A percentile compares a stretch with the other conserved stretches of the same genome.
These are phyloP conservation scores for Calycina herbarum DNA, from an alignment of 2,329 filamentous ascomycete genomes.

Conservation along the genomic window DNA sequence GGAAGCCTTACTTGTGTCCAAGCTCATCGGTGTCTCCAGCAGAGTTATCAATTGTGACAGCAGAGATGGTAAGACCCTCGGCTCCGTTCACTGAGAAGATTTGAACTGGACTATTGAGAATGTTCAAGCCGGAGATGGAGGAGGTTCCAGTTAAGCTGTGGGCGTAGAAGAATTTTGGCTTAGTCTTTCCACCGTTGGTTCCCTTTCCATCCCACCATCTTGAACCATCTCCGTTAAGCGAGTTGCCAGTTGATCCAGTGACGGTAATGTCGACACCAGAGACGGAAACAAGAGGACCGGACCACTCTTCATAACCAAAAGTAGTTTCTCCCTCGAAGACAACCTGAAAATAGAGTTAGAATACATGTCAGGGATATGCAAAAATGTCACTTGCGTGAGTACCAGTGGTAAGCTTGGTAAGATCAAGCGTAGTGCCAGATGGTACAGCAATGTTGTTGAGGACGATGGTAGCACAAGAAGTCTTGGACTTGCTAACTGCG, in stretches of 20 bases:
- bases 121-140: constrained; percentile 49
- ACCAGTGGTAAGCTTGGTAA: constrained; percentile 51
- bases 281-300: constrained; percentile 57
- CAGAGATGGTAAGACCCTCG: constrained; percentile 46
- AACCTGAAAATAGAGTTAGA: constrained; percentile 38
- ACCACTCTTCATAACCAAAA: constrained; percentile 66
- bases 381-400: constrained; percentile 37
- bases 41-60: constrained; percentile 58
- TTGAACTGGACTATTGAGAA: constrained; percentile 57
- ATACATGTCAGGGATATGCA: not conserved
- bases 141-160: constrained; percentile 52
- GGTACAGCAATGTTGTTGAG: constrained; percentile 56
- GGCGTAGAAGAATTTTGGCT: constrained; percentile 64
- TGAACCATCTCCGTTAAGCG: constrained; percentile 49
- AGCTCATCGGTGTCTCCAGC: constrained; percentile 47
- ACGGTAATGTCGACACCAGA: constrained; percentile 30
- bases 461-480: constrained; percentile 53
- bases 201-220: constrained; percentile 61
- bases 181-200: constrained; percentile 57
- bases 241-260: constrained; percentile 31
- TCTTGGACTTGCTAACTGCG: constrained; percentile 47
- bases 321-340: constrained; percentile 66
- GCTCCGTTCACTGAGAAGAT: constrained; percentile 48
- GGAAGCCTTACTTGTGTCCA: constrained; percentile 42
- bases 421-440: constrained; percentile 56